Evolutionary conservation across 148 eudicot genomes (phyloP).

Genomic region (Chenopodium album): DNA sequence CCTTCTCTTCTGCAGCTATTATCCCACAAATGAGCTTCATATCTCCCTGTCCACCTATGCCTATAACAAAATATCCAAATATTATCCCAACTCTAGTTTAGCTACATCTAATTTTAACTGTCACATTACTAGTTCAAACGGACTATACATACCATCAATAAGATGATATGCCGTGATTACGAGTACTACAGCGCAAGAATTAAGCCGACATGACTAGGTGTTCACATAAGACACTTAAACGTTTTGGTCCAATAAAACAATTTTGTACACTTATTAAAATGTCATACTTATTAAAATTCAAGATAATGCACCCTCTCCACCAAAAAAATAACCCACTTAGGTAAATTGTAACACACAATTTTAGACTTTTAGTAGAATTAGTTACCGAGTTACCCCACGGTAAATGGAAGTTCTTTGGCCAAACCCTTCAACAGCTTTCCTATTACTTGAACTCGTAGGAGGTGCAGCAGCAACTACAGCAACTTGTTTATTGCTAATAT

Average conservation of each 20-base stretch:
- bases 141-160: too few relatives aligned
- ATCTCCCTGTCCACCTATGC: constrained; percentile 48
- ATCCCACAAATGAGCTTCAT: constrained; percentile 89
- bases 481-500: constrained; percentile 16
- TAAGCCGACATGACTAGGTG: neutral
- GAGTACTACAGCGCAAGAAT: too few relatives aligned
- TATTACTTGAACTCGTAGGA: constrained; percentile 4
- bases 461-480: constrained; percentile 3
- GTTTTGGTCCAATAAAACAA: neutral
- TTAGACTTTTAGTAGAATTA: neutral
- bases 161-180: too few relatives aligned
- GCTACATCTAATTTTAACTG: neutral
- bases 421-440: constrained; percentile 27
- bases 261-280: neutral
- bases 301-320: neutral
- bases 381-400: constrained; percentile 39
- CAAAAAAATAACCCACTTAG: too few relatives aligned
- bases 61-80: neutral
- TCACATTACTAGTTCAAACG: neutral
- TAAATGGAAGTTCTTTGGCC: constrained; percentile 39
- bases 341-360: neutral
- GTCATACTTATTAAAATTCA: neutral
- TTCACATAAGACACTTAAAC: neutral
- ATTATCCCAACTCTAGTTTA: neutral
- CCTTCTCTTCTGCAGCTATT: constrained; percentile 85